Base-by-base conservation (phyloP, 2,329 filamentous ascomycete species). In the Xylaria sp. region DNA sequence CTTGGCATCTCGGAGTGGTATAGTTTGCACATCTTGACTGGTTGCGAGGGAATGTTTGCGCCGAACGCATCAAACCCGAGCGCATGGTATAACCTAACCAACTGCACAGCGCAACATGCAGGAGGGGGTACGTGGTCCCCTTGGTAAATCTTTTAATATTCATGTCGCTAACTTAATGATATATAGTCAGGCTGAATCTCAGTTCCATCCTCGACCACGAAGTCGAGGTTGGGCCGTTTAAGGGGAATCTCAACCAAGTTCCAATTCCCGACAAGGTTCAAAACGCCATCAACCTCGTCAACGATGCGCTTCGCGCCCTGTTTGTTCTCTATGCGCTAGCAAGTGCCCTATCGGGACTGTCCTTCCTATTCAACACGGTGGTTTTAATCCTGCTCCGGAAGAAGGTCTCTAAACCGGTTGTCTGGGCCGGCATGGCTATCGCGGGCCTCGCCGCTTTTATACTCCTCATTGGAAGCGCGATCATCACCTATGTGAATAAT, bases 1-100 rank as follows among this genome's bases (percentile, higher is more conserved):
- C 76, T 86, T 32, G 83, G 84, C 27, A 81, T 86, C 64, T 80
- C 81, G 0, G 78, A 86, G 68, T 86, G 84, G 84, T 86, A 86
- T 72, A 85, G 83, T 17, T 68, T 86, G 34, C 84, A 86, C 70
- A 71, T 86, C 72, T 82, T 84, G 82, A 79, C 80, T 47, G 75
- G 79, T 3, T 86, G 84, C 74, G 77, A 85, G 72, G 84, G 84
- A 55, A 71, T 79, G 71, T 86, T 81, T 69, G 78, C 79, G 48
- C 82, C 83, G 34, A 84, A 85, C 61, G 78, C 79, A 1, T 83
- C 82, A 3, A 76, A 64, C 8, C 71, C 76, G 2, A 73, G 74
- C 30, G 75, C 80, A 14, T 79, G 78, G 67, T 79, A 81, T 67
- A 84, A 84, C 67, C 76, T 81, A 19, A 83, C 82, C 27, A 81